Conservation (phyloP, 108 stramenopile genomes). For the Chaetoceros muelleri region DNA sequence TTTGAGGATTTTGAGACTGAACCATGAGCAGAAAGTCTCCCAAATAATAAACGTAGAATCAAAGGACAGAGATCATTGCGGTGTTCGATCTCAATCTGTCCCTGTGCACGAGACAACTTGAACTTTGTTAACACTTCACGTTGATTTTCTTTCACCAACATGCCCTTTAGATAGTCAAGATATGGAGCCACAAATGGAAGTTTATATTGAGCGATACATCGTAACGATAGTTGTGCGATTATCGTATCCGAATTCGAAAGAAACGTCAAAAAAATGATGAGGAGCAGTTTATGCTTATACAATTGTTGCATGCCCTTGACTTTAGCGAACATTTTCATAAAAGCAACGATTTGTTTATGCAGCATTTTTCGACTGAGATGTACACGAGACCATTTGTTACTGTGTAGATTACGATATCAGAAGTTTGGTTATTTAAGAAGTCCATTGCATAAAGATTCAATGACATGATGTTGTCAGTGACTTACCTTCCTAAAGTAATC, state of each 20-base stretch:
- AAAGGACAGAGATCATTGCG: conserved; percentile 41
- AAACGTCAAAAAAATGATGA: conserved; percentile 38
- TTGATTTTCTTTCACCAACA: conserved; percentile 53
- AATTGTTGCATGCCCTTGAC: conserved; percentile 76
- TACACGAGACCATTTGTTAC: conserved; percentile 28
- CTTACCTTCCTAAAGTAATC: no score
- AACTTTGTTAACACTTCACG: conserved; percentile 60
- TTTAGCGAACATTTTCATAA: conserved; percentile 64
- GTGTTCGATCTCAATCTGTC: conserved; percentile 39
- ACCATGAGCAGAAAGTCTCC: conserved; percentile 47
- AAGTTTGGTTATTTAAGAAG: no score
- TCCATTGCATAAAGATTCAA: no score
- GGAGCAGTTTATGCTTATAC: conserved; percentile 41
- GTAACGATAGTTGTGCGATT: conserved; percentile 46
- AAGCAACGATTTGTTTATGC: conserved; percentile 39
- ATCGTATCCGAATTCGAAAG: conserved; percentile 50
- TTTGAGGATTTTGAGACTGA: conserved; percentile 42
- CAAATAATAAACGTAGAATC: conserved; percentile 65
- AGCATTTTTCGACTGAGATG: conserved; percentile 26
- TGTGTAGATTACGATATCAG: no score
- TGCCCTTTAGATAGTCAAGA: conserved; percentile 25
- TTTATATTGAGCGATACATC: conserved; percentile 55
- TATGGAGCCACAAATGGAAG: conserved; percentile 45
- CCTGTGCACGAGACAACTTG: conserved; percentile 28
- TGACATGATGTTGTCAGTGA: no score